Evolutionary conservation across 805 yeast genomes (phyloP).

Genomic region (Trichomonascus vanleenenianus): DNA sequence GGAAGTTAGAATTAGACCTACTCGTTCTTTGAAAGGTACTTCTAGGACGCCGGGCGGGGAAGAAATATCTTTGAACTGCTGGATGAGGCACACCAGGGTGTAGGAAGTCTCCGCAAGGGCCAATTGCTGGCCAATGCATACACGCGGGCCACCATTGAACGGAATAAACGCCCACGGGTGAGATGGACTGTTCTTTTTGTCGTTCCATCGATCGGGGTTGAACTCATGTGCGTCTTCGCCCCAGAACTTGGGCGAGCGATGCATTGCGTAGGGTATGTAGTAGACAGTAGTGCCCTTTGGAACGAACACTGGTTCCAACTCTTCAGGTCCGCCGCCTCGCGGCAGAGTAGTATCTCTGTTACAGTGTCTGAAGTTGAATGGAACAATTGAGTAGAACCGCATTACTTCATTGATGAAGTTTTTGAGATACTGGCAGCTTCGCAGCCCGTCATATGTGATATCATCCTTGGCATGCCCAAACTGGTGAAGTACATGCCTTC

Average conservation of each 20-base stretch:
- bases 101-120: constrained; percentile 41
- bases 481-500: constrained; percentile 19
- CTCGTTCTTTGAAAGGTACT: neutral
- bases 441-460: constrained; percentile 35
- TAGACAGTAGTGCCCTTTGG: constrained; percentile 37
- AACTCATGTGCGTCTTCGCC: constrained; percentile 38
- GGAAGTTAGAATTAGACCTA: no score
- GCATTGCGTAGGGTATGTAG: constrained; percentile 34
- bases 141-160: constrained; percentile 45
- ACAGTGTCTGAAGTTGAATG: constrained; percentile 42
- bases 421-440: constrained; percentile 37
- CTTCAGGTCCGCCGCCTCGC: constrained; percentile 42
- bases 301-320: constrained; percentile 32
- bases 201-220: constrained; percentile 43
- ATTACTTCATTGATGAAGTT: constrained; percentile 38
- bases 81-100: constrained; percentile 33
- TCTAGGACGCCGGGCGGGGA: neutral
- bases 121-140: constrained; percentile 44
- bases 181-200: constrained; percentile 37
- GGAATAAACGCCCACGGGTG: constrained; percentile 40
- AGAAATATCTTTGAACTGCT: constrained; percentile 24
- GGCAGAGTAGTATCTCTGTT: constrained; percentile 42
- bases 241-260: constrained; percentile 33
- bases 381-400: constrained; percentile 46
- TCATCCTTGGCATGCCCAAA: constrained; percentile 20